Conservation (phyloP, 202 grass and related monocot species). For the Panicum virgatum region DNA sequence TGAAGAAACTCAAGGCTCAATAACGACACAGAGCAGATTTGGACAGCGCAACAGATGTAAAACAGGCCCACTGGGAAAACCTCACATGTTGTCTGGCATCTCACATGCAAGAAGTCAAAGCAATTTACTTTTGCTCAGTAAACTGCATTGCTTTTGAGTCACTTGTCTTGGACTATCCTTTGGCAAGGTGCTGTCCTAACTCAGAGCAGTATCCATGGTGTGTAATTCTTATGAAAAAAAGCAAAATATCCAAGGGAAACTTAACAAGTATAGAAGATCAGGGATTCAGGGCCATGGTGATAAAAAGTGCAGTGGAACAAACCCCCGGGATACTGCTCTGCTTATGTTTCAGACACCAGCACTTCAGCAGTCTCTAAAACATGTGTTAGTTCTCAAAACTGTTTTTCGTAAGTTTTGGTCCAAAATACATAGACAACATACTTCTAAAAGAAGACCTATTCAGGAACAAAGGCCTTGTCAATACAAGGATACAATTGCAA, state of each 20-base stretch:
- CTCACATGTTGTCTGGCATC: conserved; percentile 53
- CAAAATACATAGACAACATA: neutral
- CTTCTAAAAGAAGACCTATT: neutral
- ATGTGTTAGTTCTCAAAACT: neutral
- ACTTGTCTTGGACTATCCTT: conserved; percentile 38
- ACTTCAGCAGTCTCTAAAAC: neutral
- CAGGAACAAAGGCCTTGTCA: neutral
- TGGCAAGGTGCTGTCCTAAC: conserved; percentile 23
- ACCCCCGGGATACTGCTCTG: neutral
- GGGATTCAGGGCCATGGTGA: neutral
- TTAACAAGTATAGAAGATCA: conserved; percentile 19
- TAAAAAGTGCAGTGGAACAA: neutral
- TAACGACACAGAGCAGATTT: conserved; percentile 51
- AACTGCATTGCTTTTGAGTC: conserved; percentile 33
- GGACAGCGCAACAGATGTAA: conserved; percentile 47
- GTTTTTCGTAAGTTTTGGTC: no score
- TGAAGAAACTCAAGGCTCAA: conserved; percentile 27
- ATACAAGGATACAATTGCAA: neutral
- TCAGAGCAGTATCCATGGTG: conserved; percentile 19
- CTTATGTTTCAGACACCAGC: neutral
- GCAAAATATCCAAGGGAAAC: conserved; percentile 12
- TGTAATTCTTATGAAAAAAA: neutral
- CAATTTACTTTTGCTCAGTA: conserved; percentile 54
- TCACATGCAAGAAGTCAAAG: conserved; percentile 61
- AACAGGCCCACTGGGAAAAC: conserved; percentile 38